Conservation (phyloP, 768 basidiomycete genomes). For the Phaeotremella skinneri region DNA sequence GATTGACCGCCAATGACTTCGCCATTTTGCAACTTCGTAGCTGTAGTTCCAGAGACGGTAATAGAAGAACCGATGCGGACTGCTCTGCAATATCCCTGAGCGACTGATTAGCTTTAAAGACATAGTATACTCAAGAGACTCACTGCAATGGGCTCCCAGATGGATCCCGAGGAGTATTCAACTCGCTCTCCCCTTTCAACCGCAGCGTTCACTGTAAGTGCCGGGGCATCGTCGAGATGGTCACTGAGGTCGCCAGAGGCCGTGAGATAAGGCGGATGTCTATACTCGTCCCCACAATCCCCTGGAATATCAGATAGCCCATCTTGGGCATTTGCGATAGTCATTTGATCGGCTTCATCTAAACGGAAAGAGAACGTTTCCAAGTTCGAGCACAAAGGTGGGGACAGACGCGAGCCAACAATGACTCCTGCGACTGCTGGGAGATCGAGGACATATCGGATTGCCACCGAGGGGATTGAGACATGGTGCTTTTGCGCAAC, state of each 20-base stretch:
- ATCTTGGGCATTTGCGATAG: constrained; percentile 9
- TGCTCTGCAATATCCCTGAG: constrained; percentile 13
- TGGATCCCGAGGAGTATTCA: constrained; percentile 14
- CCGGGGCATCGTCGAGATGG: constrained; percentile 4
- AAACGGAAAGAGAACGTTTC: constrained; percentile 2
- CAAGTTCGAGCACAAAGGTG: not conserved
- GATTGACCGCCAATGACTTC: constrained; percentile 4
- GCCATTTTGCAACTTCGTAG: not conserved
- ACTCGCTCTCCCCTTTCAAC: constrained; percentile 2
- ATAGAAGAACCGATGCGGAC: constrained; percentile 5
- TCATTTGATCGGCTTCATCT: not conserved
- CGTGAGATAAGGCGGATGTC: constrained; percentile 12
- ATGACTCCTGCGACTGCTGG: constrained; percentile 9
- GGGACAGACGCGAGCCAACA: constrained; percentile 9
- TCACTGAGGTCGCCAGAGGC: constrained; percentile 13
- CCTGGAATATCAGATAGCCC: constrained; percentile 14
- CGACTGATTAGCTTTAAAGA: not conserved
- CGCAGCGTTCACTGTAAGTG: not conserved
- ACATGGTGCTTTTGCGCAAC: constrained; percentile 12
- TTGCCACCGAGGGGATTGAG: constrained; percentile 7
- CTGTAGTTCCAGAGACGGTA: constrained; percentile 12
- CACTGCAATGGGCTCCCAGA: constrained; percentile 15
- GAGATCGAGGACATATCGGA: constrained; percentile 7
- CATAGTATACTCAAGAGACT: too few species aligned
- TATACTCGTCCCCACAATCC: constrained; percentile 18